Conservation (phyloP, 768 basidiomycete species). For the Russula dissimulans region DNA sequence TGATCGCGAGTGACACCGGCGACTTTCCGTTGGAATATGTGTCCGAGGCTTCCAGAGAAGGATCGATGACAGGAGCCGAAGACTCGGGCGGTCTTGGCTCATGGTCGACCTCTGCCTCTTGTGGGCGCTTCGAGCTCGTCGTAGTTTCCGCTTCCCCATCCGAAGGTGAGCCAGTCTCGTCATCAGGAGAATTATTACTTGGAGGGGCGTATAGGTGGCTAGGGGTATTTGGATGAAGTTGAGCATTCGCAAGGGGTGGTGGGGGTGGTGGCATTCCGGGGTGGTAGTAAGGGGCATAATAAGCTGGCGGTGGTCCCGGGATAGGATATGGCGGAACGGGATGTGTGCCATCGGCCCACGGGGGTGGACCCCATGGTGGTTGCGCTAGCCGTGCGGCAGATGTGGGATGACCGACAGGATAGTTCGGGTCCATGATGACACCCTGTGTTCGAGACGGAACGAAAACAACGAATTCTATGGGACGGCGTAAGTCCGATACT, state of each 20-base stretch:
- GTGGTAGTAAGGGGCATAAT: conserved; percentile 17
- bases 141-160: conserved; percentile 6
- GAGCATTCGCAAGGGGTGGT: conserved; percentile 18
- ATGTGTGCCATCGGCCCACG: conserved; percentile 31
- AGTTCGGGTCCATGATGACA: conserved; percentile 37
- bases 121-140: conserved; percentile 7
- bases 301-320: conserved; percentile 12
- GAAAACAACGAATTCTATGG: conserved; percentile 10
- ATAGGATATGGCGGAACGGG: conserved; percentile 14
- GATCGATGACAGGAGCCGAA: conserved; percentile 30
- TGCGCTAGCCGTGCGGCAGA: conserved; percentile 40
- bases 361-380: conserved; percentile 25
- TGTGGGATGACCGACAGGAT: conserved; percentile 40
- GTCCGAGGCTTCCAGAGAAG: conserved; percentile 28
- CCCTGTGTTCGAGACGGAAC: conserved; percentile 28
- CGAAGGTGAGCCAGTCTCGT: not conserved
- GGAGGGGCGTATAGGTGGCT: not conserved
- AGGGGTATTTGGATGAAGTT: not conserved
- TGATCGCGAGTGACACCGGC: conserved; percentile 21
- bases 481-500: not conserved
- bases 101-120: conserved; percentile 1
- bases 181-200: not conserved
- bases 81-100: conserved; percentile 1
- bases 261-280: conserved; percentile 23
- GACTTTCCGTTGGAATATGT: conserved; percentile 9